Evolutionary conservation across 208 protist genomes (phyloP).

Genomic region (Sergeia podlipaevii): DNA sequence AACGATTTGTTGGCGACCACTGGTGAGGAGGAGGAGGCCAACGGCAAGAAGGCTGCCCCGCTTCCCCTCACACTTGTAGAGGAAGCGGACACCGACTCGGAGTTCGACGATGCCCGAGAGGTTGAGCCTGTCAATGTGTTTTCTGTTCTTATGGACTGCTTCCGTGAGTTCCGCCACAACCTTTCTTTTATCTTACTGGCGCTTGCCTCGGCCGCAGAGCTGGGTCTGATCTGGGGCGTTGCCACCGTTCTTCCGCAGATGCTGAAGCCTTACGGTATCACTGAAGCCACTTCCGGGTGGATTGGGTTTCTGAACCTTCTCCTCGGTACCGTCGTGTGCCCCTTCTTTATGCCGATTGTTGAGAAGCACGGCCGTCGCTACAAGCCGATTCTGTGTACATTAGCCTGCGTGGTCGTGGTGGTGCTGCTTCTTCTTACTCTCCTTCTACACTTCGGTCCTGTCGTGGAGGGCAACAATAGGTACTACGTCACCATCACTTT

Average conservation of each 20-base stretch:
- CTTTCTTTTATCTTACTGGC: slow-evolving; percentile 53
- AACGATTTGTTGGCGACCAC: too few relatives aligned
- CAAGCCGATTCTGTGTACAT: slow-evolving; percentile 44
- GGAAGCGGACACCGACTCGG: background rate
- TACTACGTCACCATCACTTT: slow-evolving; percentile 49
- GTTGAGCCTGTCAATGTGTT: slow-evolving; percentile 62
- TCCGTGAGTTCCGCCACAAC: slow-evolving; percentile 44
- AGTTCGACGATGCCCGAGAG: slow-evolving; percentile 22
- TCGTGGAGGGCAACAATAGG: slow-evolving; percentile 14
- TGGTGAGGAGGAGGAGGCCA: background rate
- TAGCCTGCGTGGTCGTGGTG: slow-evolving; percentile 30
- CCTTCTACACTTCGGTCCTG: slow-evolving; percentile 55
- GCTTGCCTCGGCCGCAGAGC: slow-evolving; percentile 50
- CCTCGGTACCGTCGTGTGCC: slow-evolving; percentile 49
- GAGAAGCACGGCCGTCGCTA: slow-evolving; percentile 37
- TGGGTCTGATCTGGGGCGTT: slow-evolving; percentile 72
- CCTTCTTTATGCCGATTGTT: slow-evolving; percentile 62
- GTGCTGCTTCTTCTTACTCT: slow-evolving; percentile 47
- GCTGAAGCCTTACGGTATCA: slow-evolving; percentile 55
- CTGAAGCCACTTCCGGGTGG: slow-evolving; percentile 53
- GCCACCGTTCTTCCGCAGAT: slow-evolving; percentile 74
- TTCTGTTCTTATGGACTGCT: slow-evolving; percentile 56
- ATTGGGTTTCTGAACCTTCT: slow-evolving; percentile 73
- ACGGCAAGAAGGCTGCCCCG: background rate
- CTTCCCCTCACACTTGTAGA: background rate